Percentiles rank a stretch among this genome's conserved stretches.
Evolutionary conservation across 768 basidiomycete genomes (phyloP).

Genomic region (Xerocomus spinulosus): DNA sequence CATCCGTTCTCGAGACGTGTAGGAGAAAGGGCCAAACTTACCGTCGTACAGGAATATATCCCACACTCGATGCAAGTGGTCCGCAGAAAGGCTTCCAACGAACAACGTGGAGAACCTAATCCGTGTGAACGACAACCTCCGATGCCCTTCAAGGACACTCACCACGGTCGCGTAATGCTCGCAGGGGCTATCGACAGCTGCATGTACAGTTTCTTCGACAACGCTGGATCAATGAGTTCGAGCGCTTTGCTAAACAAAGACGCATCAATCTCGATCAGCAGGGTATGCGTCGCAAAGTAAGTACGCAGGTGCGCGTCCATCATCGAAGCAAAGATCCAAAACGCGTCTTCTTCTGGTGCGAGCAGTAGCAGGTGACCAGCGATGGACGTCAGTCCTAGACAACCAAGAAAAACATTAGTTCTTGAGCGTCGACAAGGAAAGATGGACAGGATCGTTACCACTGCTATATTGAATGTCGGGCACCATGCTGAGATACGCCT

Average conservation of each 20-base stretch:
- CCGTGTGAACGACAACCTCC: background rate
- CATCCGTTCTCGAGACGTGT: slow-evolving; percentile 1
- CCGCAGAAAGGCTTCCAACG: slow-evolving; percentile 57
- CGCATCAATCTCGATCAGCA: slow-evolving; percentile 74
- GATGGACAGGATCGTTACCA: slow-evolving; percentile 38
- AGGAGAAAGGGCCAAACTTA: slow-evolving; percentile 25
- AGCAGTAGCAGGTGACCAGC: slow-evolving; percentile 68
- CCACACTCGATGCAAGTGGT: slow-evolving; percentile 72
- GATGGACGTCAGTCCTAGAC: slow-evolving; percentile 60
- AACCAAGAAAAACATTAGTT: background rate
- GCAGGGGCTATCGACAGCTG: slow-evolving; percentile 58
- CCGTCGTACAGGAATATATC: slow-evolving; percentile 81
- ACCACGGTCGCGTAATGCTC: slow-evolving; percentile 64
- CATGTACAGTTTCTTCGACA: slow-evolving; percentile 65
- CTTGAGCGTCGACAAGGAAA: background rate
- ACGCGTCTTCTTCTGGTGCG: slow-evolving; percentile 83
- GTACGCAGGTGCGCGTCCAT: slow-evolving; percentile 82
- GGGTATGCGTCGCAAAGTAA: slow-evolving; percentile 59
- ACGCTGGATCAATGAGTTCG: slow-evolving; percentile 52
- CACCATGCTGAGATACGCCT: slow-evolving; percentile 82
- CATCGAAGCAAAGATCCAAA: slow-evolving; percentile 84
- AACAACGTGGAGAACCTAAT: slow-evolving; percentile 72
- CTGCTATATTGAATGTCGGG: slow-evolving; percentile 69
- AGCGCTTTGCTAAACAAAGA: slow-evolving; percentile 64
- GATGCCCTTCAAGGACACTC: background rate